phyloP scores from a whole-genome alignment of 768 basidiomycete species.

The Phaeotremella skinneri region DNA sequence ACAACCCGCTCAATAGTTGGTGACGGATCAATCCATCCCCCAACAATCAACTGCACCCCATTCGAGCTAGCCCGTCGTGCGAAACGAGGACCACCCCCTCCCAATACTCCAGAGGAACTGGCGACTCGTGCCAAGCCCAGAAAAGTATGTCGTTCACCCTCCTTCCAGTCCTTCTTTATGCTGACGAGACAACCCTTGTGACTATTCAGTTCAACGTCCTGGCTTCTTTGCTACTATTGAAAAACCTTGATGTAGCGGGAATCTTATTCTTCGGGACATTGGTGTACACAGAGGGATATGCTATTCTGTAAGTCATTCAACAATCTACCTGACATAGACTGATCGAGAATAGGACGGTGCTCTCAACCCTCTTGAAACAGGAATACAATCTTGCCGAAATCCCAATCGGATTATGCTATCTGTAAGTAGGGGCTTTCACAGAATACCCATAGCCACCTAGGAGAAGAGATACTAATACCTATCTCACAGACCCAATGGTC shows the following conservation, averaged over 20 bases:
- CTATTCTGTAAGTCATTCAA: slow-evolving; percentile 21
- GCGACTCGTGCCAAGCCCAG: slow-evolving; percentile 12
- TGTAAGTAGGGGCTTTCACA: slow-evolving; percentile 42
- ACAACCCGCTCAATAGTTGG: slow-evolving; percentile 53
- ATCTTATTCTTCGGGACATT: slow-evolving; percentile 38
- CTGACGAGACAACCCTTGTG: background rate
- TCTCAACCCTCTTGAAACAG: slow-evolving; percentile 59
- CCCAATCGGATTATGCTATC: slow-evolving; percentile 69
- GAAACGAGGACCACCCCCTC: background rate
- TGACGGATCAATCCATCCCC: slow-evolving; percentile 37
- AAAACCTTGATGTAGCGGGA: slow-evolving; percentile 39
- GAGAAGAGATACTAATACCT: background rate
- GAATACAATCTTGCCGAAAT: slow-evolving; percentile 64
- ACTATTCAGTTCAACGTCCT: slow-evolving; percentile 36
- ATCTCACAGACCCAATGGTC: slow-evolving; percentile 58
- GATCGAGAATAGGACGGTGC: slow-evolving; percentile 25
- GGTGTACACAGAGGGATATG: slow-evolving; percentile 42
- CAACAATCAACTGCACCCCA: slow-evolving; percentile 3
- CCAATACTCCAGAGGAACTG: background rate
- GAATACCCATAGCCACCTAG: background rate
- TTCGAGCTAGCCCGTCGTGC: background rate
- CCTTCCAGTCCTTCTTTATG: background rate
- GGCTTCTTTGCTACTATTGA: slow-evolving; percentile 35
- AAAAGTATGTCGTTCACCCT: slow-evolving; percentile 23
- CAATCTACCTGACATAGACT: slow-evolving; percentile 1